phyloP scores from a whole-genome alignment of 225 moss, liverwort and hornwort species.

The Pseudoscleropodium purum region DNA sequence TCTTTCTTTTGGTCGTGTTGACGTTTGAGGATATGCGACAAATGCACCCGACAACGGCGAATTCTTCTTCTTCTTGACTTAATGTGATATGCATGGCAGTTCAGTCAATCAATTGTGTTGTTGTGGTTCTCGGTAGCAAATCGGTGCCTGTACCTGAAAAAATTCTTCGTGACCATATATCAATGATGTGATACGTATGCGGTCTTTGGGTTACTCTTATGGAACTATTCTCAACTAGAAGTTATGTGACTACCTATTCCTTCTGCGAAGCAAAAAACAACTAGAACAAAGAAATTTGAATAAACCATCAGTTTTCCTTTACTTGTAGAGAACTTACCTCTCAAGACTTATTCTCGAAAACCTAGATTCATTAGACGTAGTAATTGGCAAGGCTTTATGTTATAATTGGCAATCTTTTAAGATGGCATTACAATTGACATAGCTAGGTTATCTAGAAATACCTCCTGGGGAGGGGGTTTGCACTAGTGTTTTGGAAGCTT shows the following conservation, averaged over 20 bases:
- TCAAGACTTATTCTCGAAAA: neutral
- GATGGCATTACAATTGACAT: neutral
- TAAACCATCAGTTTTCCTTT: neutral
- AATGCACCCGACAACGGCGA: neutral
- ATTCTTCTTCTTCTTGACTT: neutral
- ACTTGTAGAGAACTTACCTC: neutral
- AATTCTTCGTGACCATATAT: neutral
- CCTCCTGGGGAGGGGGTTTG: neutral
- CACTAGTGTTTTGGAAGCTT: neutral
- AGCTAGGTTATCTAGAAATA: neutral
- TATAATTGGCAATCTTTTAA: neutral
- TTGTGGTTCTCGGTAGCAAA: neutral
- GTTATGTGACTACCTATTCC: neutral
- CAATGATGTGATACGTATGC: neutral
- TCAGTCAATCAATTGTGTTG: neutral
- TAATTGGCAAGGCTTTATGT: neutral
- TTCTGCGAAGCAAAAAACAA: neutral
- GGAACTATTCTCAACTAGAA: neutral
- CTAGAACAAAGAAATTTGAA: neutral
- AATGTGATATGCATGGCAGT: neutral
- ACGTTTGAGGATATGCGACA: neutral
- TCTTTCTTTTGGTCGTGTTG: neutral
- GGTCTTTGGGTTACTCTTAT: neutral
- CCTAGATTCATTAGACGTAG: neutral
- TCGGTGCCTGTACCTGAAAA: neutral